Base-by-base conservation (phyloP, 1,284 basidiomycete species). In the Cryptococcus neoformans region DNA sequence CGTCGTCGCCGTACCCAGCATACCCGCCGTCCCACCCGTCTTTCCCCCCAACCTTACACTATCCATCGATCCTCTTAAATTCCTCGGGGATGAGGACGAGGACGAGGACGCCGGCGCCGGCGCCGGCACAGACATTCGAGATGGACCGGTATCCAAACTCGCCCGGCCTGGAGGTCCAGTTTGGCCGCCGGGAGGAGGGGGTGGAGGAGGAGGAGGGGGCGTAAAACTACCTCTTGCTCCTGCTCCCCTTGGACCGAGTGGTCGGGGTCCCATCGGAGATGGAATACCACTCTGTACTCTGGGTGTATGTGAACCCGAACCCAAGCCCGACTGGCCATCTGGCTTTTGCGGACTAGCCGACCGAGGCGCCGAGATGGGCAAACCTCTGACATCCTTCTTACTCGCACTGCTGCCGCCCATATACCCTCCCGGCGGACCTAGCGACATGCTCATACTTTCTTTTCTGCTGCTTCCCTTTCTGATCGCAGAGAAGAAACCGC, bases 301-400 rank as follows among this genome's bases (percentile, higher is more conserved):
- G 6, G 62, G 54, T 4, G 46, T 55, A 35, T 59, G 49, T 48
- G 8, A 11, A n/a, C 21, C 28, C 34, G 45, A 53, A 39, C 38
- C 34, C 6, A 16, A 9, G 53, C 37, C 35, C 35, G 50, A 36
- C 36, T 51, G 44, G 45, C 17, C 34, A 36, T 53, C 16, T 42
- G 38, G 39, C 41, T 54, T 50, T n/a, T 59, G 50, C 14, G 53
- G 62, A 54, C 55, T 57, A 14, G 42, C 17, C 10, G 59, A 42
- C 11, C 55, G 52, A 6, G 67, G 67, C 44, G 49, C 54, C n/a
- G 70, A 73, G 35, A 73, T 73, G 3, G 64, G 59, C 35, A 73
- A 44, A 35, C 69, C 69, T 11, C 68, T 54, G 0, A 73, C 56
- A 60, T 73, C 70, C 55, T 70, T 72, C 56, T 69, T 70, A 44